Conservation (phyloP, 1,284 basidiomycete genomes). For the Melampsora larici-populina region DNA sequence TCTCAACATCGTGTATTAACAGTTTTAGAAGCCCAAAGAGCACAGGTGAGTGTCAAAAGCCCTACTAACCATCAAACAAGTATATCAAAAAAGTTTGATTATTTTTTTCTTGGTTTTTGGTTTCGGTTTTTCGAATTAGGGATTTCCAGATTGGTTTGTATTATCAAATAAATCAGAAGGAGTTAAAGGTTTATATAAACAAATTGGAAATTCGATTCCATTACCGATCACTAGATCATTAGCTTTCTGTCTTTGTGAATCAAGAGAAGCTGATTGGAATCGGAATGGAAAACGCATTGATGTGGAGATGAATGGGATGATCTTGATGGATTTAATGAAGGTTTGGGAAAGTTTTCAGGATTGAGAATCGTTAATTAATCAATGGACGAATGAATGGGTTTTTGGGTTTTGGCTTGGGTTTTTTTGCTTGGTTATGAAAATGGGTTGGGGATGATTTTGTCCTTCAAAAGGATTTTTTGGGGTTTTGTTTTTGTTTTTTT, state of each 20-base stretch:
- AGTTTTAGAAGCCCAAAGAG: slow-evolving; percentile 26
- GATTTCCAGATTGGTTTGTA: slow-evolving; percentile 27
- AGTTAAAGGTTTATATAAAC: slow-evolving; percentile 14
- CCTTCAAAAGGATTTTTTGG: no score
- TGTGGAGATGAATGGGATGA: no score
- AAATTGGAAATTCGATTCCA: slow-evolving; percentile 32
- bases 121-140: background rate
- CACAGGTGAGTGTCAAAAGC: background rate
- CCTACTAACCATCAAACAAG: background rate
- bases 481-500: no score
- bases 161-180: background rate
- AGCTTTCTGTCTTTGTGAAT: background rate
- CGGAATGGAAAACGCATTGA: no score
- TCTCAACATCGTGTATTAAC: slow-evolving; percentile 12
- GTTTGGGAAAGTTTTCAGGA: no score
- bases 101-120: background rate
- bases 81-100: no score
- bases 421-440: no score
- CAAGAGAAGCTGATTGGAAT: background rate
- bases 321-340: no score
- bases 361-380: no score
- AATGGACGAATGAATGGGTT: no score
- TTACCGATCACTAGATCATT: slow-evolving; percentile 1
- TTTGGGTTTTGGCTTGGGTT: no score
- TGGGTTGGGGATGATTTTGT: no score